Percentiles rank a stretch among this genome's conserved stretches.
phyloP scores from a whole-genome alignment of 768 basidiomycete species.

The Clavaria fumosa region DNA sequence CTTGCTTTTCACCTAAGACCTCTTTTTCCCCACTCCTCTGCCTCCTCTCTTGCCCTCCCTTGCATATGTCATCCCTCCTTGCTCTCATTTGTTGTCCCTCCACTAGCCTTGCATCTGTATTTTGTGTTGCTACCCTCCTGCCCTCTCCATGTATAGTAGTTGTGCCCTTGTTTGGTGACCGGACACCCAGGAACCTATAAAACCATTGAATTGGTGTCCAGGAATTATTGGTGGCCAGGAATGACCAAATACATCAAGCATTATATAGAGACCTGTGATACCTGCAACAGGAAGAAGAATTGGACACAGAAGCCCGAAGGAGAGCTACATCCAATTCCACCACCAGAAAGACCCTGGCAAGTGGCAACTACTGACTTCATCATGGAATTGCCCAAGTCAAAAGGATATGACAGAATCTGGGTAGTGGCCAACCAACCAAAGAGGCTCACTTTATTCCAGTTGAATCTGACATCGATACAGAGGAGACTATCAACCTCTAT shows the following conservation, averaged over 20 bases:
- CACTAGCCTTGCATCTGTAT: too few species aligned
- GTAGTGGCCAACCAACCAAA: conserved; percentile 16
- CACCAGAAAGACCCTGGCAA: conserved; percentile 17
- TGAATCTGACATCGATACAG: conserved; percentile 10
- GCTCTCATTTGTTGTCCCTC: too few species aligned
- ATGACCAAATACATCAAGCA: conserved; percentile 9
- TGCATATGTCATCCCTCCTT: too few species aligned
- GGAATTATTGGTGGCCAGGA: conserved; percentile 13
- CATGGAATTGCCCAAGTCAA: conserved; percentile 16
- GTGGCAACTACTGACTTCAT: conserved; percentile 25
- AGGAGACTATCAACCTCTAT: conserved; percentile 11
- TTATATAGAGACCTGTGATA: conserved; percentile 7
- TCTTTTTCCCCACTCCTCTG: too few species aligned
- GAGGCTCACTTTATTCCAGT: conserved; percentile 12
- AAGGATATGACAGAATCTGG: conserved; percentile 22
- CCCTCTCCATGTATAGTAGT: too few species aligned
- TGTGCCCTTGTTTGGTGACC: too few species aligned
- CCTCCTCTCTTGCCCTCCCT: too few species aligned
- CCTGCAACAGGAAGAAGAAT: conserved; percentile 8
- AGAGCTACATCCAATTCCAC: conserved; percentile 6
- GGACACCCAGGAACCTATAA: conserved; percentile 20
- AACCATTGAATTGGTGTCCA: conserved; percentile 14
- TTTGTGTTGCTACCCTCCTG: too few species aligned
- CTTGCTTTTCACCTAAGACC: too few species aligned
- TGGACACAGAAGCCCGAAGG: conserved; percentile 4